These are phyloP conservation scores for Neonectria hederae DNA, from an alignment of 2,329 filamentous ascomycete species.

Conservation along the genomic window DNA sequence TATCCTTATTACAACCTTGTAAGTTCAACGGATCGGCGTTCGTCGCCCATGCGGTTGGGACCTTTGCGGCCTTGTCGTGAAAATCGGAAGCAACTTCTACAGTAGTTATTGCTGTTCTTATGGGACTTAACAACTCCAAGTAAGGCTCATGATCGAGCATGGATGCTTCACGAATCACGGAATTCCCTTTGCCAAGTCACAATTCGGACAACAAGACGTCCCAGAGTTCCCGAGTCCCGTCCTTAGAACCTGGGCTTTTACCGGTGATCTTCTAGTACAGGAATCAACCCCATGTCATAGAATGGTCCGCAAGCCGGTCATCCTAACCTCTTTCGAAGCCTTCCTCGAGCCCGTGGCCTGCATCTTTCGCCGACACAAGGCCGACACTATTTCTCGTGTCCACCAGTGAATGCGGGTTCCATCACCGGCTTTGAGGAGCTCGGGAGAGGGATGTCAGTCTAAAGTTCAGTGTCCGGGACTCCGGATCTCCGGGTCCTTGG, in stretches of 20 bases:
- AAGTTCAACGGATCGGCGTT: background rate
- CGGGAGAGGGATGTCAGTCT: background rate
- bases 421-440: background rate
- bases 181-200: background rate
- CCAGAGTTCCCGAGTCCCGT: background rate
- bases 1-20: slow-evolving; percentile 16
- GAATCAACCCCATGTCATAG: background rate
- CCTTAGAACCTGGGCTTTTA: background rate
- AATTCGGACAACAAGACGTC: background rate
- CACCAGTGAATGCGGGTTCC: slow-evolving; percentile 1
- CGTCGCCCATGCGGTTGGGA: background rate
- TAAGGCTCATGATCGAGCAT: background rate
- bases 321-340: slow-evolving; percentile 13
- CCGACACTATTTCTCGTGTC: slow-evolving; percentile 5
- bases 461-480: background rate
- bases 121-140: no score
- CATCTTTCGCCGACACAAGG: slow-evolving; percentile 16
- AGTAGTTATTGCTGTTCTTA: background rate
- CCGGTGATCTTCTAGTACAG: background rate
- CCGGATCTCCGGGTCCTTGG: background rate
- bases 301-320: background rate
- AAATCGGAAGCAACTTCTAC: background rate
- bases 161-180: background rate
- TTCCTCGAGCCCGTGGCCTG: background rate
- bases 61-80: background rate